Evolutionary conservation across 169 alveolate species (phyloP).

Genomic region (Eimeria sp.): DNA sequence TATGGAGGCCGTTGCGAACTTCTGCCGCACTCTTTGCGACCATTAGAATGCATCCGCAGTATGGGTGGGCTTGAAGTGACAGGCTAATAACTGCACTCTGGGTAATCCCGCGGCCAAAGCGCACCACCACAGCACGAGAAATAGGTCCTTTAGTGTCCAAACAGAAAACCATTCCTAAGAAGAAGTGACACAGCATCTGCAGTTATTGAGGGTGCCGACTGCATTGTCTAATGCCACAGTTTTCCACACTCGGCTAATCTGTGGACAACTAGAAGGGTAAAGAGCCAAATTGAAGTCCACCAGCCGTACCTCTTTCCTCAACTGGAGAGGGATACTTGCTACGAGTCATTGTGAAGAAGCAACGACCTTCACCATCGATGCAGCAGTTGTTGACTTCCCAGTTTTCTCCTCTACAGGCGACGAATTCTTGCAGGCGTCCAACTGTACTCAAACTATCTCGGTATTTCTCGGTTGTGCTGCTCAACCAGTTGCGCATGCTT

Average conservation of each 20-base stretch:
- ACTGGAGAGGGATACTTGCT: slow-evolving; percentile 20
- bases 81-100: slow-evolving; percentile 44
- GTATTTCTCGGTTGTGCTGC: background rate
- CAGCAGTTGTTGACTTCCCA: slow-evolving; percentile 81
- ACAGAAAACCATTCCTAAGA: slow-evolving; percentile 59
- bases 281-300: background rate
- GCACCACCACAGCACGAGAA: slow-evolving; percentile 36
- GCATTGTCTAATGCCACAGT: background rate
- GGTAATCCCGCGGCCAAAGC: slow-evolving; percentile 64
- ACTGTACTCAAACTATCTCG: background rate
- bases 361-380: slow-evolving; percentile 80
- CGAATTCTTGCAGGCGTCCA: slow-evolving; percentile 32
- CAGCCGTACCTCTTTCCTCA: slow-evolving; percentile 42
- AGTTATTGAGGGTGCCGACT: background rate
- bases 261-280: background rate
- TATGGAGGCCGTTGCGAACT: slow-evolving; percentile 1
- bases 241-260: background rate
- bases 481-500: background rate
- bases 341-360: slow-evolving; percentile 66
- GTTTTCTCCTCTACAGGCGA: slow-evolving; percentile 41
- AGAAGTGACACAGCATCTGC: background rate
- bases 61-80: slow-evolving; percentile 42
- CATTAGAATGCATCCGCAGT: slow-evolving; percentile 50
- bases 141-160: slow-evolving; percentile 38
- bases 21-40: slow-evolving; percentile 60